These are phyloP conservation scores for Aspergillus luchuensis DNA, from an alignment of 2,329 filamentous ascomycete genomes.

Conservation along the genomic window DNA sequence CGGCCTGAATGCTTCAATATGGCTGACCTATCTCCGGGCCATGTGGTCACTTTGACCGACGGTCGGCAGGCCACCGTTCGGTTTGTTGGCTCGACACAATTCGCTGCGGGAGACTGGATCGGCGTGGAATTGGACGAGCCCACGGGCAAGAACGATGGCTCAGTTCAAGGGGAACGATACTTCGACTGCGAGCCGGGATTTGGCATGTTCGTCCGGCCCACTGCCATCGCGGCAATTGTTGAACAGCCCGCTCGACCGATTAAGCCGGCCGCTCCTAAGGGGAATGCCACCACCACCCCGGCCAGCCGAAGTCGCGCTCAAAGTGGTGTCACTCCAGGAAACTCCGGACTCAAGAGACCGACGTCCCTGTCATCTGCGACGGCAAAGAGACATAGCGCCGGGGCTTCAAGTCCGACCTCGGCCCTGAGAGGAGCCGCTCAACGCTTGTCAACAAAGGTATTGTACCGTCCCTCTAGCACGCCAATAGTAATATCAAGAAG, in stretches of 20 bases:
- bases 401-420: conserved; percentile 72
- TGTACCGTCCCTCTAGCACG: neutral
- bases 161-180: conserved; percentile 83
- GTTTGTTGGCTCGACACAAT: conserved; percentile 77
- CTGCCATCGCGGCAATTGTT: conserved; percentile 61
- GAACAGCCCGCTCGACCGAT: conserved; percentile 41
- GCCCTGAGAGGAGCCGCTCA: conserved; percentile 54
- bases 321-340: conserved; percentile 38
- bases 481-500: neutral
- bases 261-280: conserved; percentile 38
- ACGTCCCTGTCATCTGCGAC: conserved; percentile 56
- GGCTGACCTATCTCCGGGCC: conserved; percentile 56
- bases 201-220: conserved; percentile 85
- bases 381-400: conserved; percentile 67
- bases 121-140: conserved; percentile 83
- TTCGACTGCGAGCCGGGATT: conserved; percentile 72
- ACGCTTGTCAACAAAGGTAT: conserved; percentile 43
- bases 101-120: conserved; percentile 82
- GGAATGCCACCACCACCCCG: conserved; percentile 27
- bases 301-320: conserved; percentile 43
- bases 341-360: conserved; percentile 44
- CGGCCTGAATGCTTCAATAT: conserved; percentile 27
- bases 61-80: conserved; percentile 75
- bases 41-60: conserved; percentile 77
- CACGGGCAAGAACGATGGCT: conserved; percentile 90